Base-by-base conservation (phyloP, 352 stramenopile species). In the Phytophthora macrochlamydospora region DNA sequence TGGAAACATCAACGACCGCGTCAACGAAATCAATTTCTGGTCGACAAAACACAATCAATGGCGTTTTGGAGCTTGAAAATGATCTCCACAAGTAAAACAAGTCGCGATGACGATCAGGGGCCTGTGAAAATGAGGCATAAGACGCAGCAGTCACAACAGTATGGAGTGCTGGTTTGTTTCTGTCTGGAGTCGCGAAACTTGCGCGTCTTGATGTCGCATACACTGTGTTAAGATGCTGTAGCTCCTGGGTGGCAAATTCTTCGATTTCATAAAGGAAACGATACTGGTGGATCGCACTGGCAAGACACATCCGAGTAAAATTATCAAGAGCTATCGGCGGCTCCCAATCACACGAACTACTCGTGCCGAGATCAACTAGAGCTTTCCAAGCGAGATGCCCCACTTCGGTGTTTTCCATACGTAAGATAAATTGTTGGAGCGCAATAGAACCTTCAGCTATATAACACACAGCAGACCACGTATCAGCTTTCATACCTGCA, bases 1-100 rank as follows among this genome's bases (percentile, higher is more conserved):
- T 54, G 2, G 80, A 73, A 7, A 81, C 67, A 9, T 68, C 51
- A 24, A 59, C 11, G 28, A 90, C 73, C 5, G 67, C 66, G 28
- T 67, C 54, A 5, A 75, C 12, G 51, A 85, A 86, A 56, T 88
- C 69, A 18, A 68, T 72, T 0, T 59, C 78, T n/a, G 57, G 38
- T 0, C 56, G 46, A 9, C 66, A 76, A 5, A 51, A 55, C 2
- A 89, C 59, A 1, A 88, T 32, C 8, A 85, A 33, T 1, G 83
- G 81, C 2, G 51, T 45, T n/a, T 50, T 59, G 0, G 68, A 12
- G 14, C 44, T 83, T 12, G 80, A 86, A 46, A 82, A 86, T 2
- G 54, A 57, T 38, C 56, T 68, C 74, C 76, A 86, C 28, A 85
- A 63, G 45, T 60, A 65, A 51, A 64, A 67, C 24, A 74, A 9